Conservation (phyloP, 306 rosid species). For the Mimosa pudica region DNA sequence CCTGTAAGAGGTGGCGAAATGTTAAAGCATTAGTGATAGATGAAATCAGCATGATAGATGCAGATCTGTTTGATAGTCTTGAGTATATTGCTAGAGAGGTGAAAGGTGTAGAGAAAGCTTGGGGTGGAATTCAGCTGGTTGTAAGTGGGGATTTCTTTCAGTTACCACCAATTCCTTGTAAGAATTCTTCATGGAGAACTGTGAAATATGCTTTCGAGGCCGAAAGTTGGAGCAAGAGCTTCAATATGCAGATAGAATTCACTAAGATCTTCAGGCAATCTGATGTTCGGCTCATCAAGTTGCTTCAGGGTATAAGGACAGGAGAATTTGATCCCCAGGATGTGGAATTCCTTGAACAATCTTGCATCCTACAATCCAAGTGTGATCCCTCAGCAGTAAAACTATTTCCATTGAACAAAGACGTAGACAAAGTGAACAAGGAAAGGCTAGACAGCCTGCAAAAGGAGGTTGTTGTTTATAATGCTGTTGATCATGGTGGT, state of each 20-base stretch:
- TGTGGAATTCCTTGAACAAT: constrained; percentile 36
- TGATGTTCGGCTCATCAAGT: constrained; percentile 42
- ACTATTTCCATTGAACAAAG: constrained; percentile 49
- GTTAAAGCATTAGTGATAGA: constrained; percentile 58
- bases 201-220: constrained; percentile 63
- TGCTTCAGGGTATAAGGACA: constrained; percentile 58
- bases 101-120: constrained; percentile 22
- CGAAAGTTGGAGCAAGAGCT: constrained; percentile 56
- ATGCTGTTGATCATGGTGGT: constrained; percentile 44
- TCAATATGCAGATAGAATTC: constrained; percentile 48
- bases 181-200: background rate
- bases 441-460: constrained; percentile 43
- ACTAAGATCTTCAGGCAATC: constrained; percentile 56
- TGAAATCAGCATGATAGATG: constrained; percentile 61
- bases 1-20: constrained; percentile 44
- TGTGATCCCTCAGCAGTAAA: constrained; percentile 47
- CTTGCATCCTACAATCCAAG: constrained; percentile 22
- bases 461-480: constrained; percentile 36
- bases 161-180: constrained; percentile 46
- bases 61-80: constrained; percentile 44
- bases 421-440: constrained; percentile 50
- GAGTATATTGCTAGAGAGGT: constrained; percentile 44
- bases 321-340: constrained; percentile 45
- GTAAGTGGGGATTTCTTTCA: constrained; percentile 71
- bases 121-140: constrained; percentile 76